Evolutionary conservation across 2,329 filamentous ascomycete species (phyloP).

Genomic region (Lizonia empirigonia): DNA sequence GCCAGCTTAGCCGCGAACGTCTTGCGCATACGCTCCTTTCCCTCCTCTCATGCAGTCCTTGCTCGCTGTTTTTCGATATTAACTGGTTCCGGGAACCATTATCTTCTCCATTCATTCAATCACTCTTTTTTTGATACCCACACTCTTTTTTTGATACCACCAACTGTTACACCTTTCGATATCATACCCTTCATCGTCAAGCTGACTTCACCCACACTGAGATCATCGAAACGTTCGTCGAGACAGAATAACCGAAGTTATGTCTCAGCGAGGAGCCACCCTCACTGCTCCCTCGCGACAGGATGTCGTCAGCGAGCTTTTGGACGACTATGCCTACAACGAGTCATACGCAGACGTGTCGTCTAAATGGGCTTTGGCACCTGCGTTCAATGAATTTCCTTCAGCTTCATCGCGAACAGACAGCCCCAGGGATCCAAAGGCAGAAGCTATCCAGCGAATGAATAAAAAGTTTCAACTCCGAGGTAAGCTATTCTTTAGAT

Average conservation of each 20-base stretch:
- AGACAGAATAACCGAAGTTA: conserved; percentile 35
- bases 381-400: conserved; percentile 40
- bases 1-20: conserved; percentile 34
- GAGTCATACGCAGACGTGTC: conserved; percentile 29
- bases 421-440: conserved; percentile 31
- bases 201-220: background rate
- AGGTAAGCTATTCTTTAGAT: conserved; percentile 34
- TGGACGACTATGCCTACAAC: conserved; percentile 45
- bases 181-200: conserved; percentile 10
- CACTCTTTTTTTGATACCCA: conserved; percentile 22
- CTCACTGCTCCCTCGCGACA: conserved; percentile 41
- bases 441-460: conserved; percentile 32
- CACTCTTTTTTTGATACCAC: conserved; percentile 18
- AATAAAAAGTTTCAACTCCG: conserved; percentile 43
- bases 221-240: background rate
- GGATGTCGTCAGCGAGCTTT: conserved; percentile 47
- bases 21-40: conserved; percentile 26
- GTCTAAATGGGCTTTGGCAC: conserved; percentile 28
- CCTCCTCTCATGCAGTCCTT: conserved; percentile 27
- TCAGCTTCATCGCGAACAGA: conserved; percentile 36
- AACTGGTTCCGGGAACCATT: conserved; percentile 28
- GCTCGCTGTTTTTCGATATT: conserved; percentile 25
- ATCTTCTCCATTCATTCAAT: conserved; percentile 26
- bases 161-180: conserved; percentile 1
- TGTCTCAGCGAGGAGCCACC: conserved; percentile 30